Conservation (phyloP, 164 flowering plant species). For the Tetracentron sinense region DNA sequence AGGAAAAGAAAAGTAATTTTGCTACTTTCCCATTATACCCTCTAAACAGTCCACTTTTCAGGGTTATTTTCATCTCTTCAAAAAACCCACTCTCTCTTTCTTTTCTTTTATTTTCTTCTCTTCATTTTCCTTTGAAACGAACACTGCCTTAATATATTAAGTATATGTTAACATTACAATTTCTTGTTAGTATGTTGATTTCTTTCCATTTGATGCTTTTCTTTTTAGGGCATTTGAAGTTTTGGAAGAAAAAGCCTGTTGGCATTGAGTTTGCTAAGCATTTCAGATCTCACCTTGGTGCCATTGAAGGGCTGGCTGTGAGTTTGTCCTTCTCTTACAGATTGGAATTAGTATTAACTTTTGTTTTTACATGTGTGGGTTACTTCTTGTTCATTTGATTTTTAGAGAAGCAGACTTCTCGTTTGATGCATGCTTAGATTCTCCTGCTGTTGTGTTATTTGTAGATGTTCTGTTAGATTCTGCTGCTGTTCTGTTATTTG, state of each 20-base stretch:
- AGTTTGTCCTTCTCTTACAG: constrained; percentile 28
- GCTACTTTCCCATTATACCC: too few relatives aligned
- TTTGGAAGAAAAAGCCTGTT: constrained; percentile 89
- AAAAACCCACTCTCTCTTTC: too few relatives aligned
- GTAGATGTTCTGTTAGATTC: not conserved
- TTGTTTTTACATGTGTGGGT: not conserved
- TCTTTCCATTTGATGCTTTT: not conserved
- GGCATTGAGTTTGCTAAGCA: constrained; percentile 99
- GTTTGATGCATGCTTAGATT: too few relatives aligned
- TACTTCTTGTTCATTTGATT: not conserved
- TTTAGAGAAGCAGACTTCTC: too few relatives aligned
- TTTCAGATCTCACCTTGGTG: constrained; percentile 93
- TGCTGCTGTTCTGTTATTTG: not conserved
- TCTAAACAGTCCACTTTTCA: too few relatives aligned
- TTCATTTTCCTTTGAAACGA: too few relatives aligned
- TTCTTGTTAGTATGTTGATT: not conserved
- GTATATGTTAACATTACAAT: too few relatives aligned
- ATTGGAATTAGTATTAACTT: not conserved
- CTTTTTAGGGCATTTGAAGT: constrained; percentile 85
- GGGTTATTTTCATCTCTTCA: too few relatives aligned
- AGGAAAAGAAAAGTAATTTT: too few relatives aligned
- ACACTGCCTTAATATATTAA: too few relatives aligned
- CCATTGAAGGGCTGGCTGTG: constrained; percentile 94
- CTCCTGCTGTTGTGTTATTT: not conserved
- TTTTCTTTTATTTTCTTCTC: too few relatives aligned